These are phyloP conservation scores for Tympanopsis confertula DNA, from an alignment of 2,329 filamentous ascomycete genomes.

Conservation along the genomic window DNA sequence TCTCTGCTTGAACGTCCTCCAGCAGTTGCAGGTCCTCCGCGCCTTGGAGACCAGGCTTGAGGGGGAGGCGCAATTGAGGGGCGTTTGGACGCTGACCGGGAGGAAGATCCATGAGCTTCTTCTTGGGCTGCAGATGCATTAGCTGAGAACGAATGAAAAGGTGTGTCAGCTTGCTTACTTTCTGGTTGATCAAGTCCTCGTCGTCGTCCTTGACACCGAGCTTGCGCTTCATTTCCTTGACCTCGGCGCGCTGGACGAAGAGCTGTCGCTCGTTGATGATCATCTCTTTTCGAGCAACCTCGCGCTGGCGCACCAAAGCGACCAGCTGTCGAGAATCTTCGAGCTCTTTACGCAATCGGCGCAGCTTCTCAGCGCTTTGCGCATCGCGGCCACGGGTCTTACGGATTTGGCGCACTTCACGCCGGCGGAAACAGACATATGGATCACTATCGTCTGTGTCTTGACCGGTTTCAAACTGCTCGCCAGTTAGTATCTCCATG, in stretches of 20 bases:
- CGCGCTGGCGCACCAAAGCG: constrained; percentile 44
- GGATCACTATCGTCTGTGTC: constrained; percentile 93
- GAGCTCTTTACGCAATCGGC: constrained; percentile 50
- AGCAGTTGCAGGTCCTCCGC: constrained; percentile 45
- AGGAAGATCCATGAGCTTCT: constrained; percentile 27
- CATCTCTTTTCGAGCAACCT: constrained; percentile 41
- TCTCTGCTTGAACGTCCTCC: constrained; percentile 46
- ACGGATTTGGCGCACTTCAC: constrained; percentile 84
- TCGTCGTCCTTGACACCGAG: constrained; percentile 55
- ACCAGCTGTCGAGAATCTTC: constrained; percentile 49
- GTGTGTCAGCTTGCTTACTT: constrained; percentile 28
- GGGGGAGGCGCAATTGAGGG: constrained; percentile 39
- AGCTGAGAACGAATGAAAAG: constrained; percentile 16
- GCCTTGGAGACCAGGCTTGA: constrained; percentile 34
- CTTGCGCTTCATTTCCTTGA: constrained; percentile 54
- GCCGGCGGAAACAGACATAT: constrained; percentile 93
- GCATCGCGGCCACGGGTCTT: constrained; percentile 91
- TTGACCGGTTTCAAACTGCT: constrained; percentile 83
- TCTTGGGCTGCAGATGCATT: constrained; percentile 25
- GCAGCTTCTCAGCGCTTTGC: constrained; percentile 62
- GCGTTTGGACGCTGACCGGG: constrained; percentile 31
- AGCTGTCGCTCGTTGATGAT: constrained; percentile 42
- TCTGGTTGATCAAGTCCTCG: constrained; percentile 56
- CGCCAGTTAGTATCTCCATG: constrained; percentile 52
- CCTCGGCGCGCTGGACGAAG: constrained; percentile 45